A percentile compares a stretch with the other conserved stretches of the same genome.
Conservation (phyloP, 192 early-diverging fungal genomes). For the Mortierella antarctica region DNA sequence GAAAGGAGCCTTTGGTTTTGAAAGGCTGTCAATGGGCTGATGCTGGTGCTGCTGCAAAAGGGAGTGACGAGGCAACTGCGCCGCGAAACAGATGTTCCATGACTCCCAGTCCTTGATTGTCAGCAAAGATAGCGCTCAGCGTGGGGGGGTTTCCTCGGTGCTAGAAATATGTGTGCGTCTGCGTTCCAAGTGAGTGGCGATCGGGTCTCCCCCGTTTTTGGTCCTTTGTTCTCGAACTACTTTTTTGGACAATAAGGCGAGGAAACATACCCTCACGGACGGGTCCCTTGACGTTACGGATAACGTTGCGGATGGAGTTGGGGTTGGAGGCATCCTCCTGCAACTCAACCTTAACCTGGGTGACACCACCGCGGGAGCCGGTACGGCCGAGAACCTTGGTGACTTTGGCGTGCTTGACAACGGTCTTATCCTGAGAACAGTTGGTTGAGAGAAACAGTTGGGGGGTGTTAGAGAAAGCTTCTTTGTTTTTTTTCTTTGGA, state of each 20-base stretch:
- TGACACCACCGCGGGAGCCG: constrained; percentile 99
- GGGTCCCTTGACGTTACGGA: constrained; percentile 99
- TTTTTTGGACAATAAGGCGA: background rate
- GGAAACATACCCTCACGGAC: constrained; percentile 80
- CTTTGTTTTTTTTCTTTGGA: too few relatives aligned
- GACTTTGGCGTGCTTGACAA: constrained; percentile 94
- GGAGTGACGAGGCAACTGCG: too few relatives aligned
- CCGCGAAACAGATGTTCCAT: too few relatives aligned
- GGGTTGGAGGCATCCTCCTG: constrained; percentile 87
- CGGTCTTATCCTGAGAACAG: constrained; percentile 56
- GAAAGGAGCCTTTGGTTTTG: too few relatives aligned
- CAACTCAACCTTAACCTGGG: constrained; percentile 99
- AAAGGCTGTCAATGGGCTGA: too few relatives aligned
- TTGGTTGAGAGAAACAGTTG: background rate
- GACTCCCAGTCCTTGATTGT: too few relatives aligned
- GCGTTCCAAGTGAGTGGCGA: too few relatives aligned
- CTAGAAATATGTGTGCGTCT: too few relatives aligned
- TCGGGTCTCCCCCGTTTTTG: too few relatives aligned
- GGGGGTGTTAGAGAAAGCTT: background rate
- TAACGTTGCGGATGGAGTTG: constrained; percentile 84
- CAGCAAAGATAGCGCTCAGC: too few relatives aligned
- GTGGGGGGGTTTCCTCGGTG: too few relatives aligned
- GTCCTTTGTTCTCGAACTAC: background rate
- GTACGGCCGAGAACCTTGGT: constrained; percentile 98
- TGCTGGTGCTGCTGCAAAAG: too few relatives aligned